Conservation (phyloP, 352 stramenopile genomes). For the Globisporangium viniferum region DNA sequence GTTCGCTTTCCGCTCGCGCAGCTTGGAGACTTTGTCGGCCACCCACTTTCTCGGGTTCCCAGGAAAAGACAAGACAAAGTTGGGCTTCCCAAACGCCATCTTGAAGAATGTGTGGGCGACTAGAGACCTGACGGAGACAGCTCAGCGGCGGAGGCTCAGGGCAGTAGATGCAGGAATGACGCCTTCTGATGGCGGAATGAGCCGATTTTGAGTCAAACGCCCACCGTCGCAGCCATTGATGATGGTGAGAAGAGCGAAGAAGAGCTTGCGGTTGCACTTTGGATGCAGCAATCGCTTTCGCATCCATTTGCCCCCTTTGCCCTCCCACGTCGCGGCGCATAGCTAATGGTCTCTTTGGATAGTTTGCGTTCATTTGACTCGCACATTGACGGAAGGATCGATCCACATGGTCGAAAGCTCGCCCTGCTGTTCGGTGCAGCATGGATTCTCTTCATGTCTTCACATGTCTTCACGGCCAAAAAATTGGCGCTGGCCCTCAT, state of each 20-base stretch:
- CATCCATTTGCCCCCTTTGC: background rate
- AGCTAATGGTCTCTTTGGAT: background rate
- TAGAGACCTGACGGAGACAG: background rate
- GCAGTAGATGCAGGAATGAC: background rate
- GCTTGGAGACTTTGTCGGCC: background rate
- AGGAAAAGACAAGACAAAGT: background rate
- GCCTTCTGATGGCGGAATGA: background rate
- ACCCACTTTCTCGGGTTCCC: slow-evolving; percentile 4
- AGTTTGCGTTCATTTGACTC: background rate
- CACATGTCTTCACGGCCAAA: background rate
- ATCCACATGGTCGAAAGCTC: background rate
- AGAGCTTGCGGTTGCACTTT: background rate
- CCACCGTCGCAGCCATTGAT: background rate
- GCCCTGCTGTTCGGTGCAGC: background rate
- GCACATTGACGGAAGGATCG: background rate
- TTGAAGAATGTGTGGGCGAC: background rate
- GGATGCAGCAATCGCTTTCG: background rate
- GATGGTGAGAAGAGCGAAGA: background rate
- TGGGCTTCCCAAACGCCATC: background rate
- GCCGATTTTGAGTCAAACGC: background rate
- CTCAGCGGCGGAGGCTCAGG: no score
- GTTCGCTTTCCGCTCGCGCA: slow-evolving; percentile 4
- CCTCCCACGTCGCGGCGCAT: background rate
- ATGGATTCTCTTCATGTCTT: slow-evolving; percentile 2
- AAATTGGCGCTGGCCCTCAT: background rate